These are phyloP conservation scores for Edaphochlamys debaryana DNA, from an alignment of 139 green algal genomes.

Conservation along the genomic window DNA sequence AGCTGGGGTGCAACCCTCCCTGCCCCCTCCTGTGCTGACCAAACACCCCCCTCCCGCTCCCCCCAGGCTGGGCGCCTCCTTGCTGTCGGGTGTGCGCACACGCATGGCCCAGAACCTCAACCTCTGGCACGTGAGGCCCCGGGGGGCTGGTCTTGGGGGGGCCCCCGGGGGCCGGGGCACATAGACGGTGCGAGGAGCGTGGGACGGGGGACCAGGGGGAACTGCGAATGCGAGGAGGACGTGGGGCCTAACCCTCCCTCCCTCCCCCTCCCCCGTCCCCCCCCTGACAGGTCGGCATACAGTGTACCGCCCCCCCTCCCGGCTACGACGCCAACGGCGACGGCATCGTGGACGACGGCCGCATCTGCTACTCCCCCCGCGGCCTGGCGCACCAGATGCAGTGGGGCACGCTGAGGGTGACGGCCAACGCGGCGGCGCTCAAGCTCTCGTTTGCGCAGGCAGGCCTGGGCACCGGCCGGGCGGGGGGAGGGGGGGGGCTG, in stretches of 20 bases:
- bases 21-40: no score
- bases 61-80: neutral
- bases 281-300: neutral
- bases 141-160: neutral
- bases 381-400: neutral
- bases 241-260: no score
- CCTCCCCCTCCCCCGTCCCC: neutral
- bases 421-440: slow-evolving; percentile 27
- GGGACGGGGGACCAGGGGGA: no score
- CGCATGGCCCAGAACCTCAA: slow-evolving; percentile 15
- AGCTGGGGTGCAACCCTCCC: no score
- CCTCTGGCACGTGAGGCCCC: neutral
- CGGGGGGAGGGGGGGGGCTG: no score
- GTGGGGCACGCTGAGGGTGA: slow-evolving; percentile 19
- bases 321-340: slow-evolving; percentile 10
- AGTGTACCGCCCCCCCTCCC: neutral
- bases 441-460: no score
- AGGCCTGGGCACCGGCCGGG: no score
- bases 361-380: slow-evolving; percentile 6
- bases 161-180: no score
- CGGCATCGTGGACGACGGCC: slow-evolving; percentile 13
- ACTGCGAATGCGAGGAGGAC: no score
- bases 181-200: no score
- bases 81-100: neutral
- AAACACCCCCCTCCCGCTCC: no score